Percentiles rank a stretch among this genome's conserved stretches.
phyloP scores from a whole-genome alignment of 805 yeast species.

The Ogataea corticis region DNA sequence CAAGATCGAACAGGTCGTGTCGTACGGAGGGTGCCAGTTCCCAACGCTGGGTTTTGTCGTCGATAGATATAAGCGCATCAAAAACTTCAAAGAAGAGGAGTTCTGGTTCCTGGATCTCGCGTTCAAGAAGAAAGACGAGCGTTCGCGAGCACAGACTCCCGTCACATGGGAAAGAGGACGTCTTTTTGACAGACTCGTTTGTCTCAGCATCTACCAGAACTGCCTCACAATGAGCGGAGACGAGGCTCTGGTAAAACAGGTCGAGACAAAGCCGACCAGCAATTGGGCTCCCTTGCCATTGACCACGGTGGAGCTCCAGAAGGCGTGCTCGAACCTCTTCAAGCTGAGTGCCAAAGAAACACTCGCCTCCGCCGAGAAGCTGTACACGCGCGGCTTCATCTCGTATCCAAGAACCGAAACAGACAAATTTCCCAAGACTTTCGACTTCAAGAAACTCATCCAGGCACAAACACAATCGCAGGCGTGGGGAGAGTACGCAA shows the following conservation, averaged over 20 bases:
- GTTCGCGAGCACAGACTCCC: constrained; percentile 35
- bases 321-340: constrained; percentile 73
- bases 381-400: constrained; percentile 82
- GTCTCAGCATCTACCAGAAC: constrained; percentile 62
- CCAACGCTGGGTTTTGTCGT: constrained; percentile 97
- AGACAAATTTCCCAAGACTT: constrained; percentile 73
- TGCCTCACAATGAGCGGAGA: constrained; percentile 51
- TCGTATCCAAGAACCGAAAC: constrained; percentile 99
- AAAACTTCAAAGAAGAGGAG: constrained; percentile 68
- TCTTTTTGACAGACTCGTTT: constrained; percentile 71
- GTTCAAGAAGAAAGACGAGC: constrained; percentile 39
- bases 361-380: constrained; percentile 74
- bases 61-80: constrained; percentile 78
- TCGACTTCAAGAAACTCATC: constrained; percentile 68
- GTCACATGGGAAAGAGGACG: constrained; percentile 75
- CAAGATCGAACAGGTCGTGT: constrained; percentile 39
- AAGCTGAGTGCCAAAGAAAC: constrained; percentile 80
- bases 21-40: constrained; percentile 94
- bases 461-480: constrained; percentile 55
- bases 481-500: constrained; percentile 76
- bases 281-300: constrained; percentile 86
- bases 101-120: constrained; percentile 75
- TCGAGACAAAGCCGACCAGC: constrained; percentile 62
- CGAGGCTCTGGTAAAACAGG: constrained; percentile 49
- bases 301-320: constrained; percentile 92